A percentile compares a stretch with the other conserved stretches of the same genome.
Evolutionary conservation across 2,329 filamentous ascomycete species (phyloP).

Genomic region (Lachnum nothofagi): DNA sequence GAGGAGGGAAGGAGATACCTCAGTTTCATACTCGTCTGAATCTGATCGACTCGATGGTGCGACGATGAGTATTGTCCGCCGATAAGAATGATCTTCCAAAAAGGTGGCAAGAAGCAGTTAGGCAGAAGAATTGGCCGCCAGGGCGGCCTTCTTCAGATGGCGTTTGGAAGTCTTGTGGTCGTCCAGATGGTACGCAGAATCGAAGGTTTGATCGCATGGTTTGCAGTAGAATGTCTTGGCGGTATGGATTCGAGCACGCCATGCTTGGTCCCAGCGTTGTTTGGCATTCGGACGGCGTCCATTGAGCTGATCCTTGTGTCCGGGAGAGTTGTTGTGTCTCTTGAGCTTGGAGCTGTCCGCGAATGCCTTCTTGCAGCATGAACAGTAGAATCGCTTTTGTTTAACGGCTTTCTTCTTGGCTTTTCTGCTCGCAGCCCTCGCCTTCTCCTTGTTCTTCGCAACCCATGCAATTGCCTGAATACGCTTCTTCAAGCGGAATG

Average conservation of each 20-base stretch:
- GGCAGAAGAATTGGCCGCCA: constrained; percentile 3
- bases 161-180: not conserved
- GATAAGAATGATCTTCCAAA: not conserved
- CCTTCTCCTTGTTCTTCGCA: not conserved
- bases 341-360: not conserved
- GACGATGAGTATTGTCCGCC: not conserved
- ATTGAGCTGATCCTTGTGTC: not conserved
- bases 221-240: not conserved
- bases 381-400: not conserved
- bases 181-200: not conserved
- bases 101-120: constrained; percentile 1
- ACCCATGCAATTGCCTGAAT: not conserved
- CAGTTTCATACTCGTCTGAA: no score
- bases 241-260: not conserved
- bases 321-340: not conserved
- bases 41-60: no score
- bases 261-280: not conserved
- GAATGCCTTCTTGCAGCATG: not conserved
- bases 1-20: no score
- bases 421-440: not conserved
- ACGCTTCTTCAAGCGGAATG: not conserved
- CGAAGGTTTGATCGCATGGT: not conserved
- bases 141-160: constrained; percentile 5
- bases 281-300: not conserved
- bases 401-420: not conserved